Evolutionary conservation across 2,329 filamentous ascomycete species (phyloP).

Genomic region (Anthostomella pinea): DNA sequence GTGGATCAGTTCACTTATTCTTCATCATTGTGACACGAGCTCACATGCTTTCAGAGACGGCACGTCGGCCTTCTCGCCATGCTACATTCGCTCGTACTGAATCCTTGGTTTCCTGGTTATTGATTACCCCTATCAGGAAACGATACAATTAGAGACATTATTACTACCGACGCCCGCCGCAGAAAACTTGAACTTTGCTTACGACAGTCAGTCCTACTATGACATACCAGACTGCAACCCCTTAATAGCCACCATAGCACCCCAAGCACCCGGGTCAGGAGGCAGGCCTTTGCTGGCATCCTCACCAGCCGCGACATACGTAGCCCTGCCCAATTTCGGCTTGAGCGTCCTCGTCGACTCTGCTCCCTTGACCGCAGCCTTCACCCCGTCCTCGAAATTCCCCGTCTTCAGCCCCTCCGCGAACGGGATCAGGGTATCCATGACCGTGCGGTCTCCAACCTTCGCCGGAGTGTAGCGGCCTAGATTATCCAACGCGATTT

Average conservation of each 20-base stretch:
- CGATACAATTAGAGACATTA: too few relatives aligned
- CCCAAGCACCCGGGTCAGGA: conserved; percentile 69
- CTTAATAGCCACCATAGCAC: conserved; percentile 56
- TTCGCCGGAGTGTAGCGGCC: conserved; percentile 52
- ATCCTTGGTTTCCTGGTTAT: too few relatives aligned
- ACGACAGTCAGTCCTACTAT: not conserved
- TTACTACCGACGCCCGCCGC: too few relatives aligned
- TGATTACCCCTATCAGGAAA: too few relatives aligned
- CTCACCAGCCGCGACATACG: conserved; percentile 60
- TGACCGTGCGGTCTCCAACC: conserved; percentile 54
- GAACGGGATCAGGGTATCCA: conserved; percentile 57
- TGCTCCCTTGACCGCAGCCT: conserved; percentile 57
- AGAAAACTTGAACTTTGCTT: too few relatives aligned
- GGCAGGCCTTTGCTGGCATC: conserved; percentile 51
- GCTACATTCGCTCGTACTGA: too few relatives aligned
- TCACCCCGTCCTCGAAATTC: conserved; percentile 54
- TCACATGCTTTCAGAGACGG: too few relatives aligned
- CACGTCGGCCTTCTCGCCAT: too few relatives aligned
- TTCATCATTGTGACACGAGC: too few relatives aligned
- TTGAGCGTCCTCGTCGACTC: conserved; percentile 63
- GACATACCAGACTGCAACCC: conserved; percentile 33
- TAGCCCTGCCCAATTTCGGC: conserved; percentile 63
- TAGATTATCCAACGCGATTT: conserved; percentile 44
- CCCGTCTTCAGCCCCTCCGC: conserved; percentile 42
- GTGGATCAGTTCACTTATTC: too few relatives aligned